A percentile compares a stretch with the other conserved stretches of the same genome.
phyloP scores from a whole-genome alignment of 2,329 filamentous ascomycete species.

The Laburnicola sp. region DNA sequence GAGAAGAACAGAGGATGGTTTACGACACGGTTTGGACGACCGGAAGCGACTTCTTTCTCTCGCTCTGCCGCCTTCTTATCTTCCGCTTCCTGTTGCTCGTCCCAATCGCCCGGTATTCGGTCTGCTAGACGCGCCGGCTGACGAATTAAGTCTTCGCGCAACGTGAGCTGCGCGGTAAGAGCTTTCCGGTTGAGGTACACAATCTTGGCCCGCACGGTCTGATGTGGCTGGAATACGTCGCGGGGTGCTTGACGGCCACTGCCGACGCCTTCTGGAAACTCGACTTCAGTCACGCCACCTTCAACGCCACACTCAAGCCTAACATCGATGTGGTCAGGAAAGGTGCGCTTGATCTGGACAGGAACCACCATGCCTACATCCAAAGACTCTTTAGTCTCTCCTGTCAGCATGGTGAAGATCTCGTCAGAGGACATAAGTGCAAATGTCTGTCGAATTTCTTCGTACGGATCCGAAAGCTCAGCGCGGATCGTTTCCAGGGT shows the following conservation, averaged over 20 bases:
- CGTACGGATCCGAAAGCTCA: slow-evolving; percentile 88
- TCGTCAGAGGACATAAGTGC: slow-evolving; percentile 70
- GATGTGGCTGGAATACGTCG: slow-evolving; percentile 74
- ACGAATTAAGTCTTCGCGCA: slow-evolving; percentile 79
- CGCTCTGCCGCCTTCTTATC: slow-evolving; percentile 77
- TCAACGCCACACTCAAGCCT: slow-evolving; percentile 94
- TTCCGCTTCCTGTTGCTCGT: slow-evolving; percentile 75
- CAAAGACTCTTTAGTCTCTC: slow-evolving; percentile 83
- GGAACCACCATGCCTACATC: slow-evolving; percentile 90
- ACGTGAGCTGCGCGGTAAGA: slow-evolving; percentile 79
- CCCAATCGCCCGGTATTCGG: slow-evolving; percentile 80
- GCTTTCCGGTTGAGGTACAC: slow-evolving; percentile 84
- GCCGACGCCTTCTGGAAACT: slow-evolving; percentile 73
- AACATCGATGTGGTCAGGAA: slow-evolving; percentile 89
- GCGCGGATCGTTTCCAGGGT: slow-evolving; percentile 95
- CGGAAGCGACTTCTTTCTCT: slow-evolving; percentile 83
- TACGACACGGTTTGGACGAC: slow-evolving; percentile 89
- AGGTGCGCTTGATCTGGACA: slow-evolving; percentile 83
- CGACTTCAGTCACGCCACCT: slow-evolving; percentile 79
- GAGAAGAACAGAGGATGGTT: slow-evolving; percentile 96
- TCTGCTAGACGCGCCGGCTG: slow-evolving; percentile 63
- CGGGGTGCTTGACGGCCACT: slow-evolving; percentile 50
- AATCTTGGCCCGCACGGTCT: slow-evolving; percentile 87
- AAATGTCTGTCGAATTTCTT: slow-evolving; percentile 86
- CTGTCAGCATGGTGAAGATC: slow-evolving; percentile 95